Conservation (phyloP, 2,329 filamentous ascomycete species). For the Paecilomyces fulvus region DNA sequence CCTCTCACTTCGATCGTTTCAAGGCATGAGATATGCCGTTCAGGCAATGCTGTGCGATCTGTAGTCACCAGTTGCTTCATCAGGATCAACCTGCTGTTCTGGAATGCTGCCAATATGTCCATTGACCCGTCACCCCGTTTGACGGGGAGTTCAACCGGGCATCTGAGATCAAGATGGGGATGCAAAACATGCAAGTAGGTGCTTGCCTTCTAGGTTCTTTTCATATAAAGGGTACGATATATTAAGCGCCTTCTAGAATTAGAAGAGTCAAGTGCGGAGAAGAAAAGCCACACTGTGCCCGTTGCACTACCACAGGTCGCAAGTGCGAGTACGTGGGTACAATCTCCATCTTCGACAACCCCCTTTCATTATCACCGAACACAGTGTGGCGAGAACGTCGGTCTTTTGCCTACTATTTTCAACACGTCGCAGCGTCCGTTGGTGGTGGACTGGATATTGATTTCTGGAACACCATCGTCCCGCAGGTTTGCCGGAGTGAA, state of each 20-base stretch:
- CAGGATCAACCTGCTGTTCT: too few species aligned
- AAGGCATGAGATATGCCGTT: too few species aligned
- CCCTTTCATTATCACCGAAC: slow-evolving; percentile 14
- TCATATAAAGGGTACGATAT: background rate
- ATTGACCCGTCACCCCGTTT: background rate
- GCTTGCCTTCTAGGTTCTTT: background rate
- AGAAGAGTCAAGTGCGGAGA: slow-evolving; percentile 28
- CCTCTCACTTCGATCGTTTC: too few species aligned
- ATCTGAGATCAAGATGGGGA: slow-evolving; percentile 15
- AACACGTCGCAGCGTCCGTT: slow-evolving; percentile 21
- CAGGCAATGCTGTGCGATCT: too few species aligned
- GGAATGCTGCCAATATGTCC: background rate
- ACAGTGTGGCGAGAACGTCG: slow-evolving; percentile 25
- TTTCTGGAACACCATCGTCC: slow-evolving; percentile 29
- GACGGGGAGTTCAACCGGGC: background rate
- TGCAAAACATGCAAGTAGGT: slow-evolving; percentile 28
- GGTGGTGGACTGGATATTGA: slow-evolving; percentile 25
- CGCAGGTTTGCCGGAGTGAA: slow-evolving; percentile 26
- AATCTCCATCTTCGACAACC: slow-evolving; percentile 2
- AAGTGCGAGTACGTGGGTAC: slow-evolving; percentile 23
- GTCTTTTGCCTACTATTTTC: slow-evolving; percentile 31
- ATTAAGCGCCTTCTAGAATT: slow-evolving; percentile 13
- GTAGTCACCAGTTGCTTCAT: too few species aligned
- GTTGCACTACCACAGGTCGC: slow-evolving; percentile 22
- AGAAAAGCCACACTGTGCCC: slow-evolving; percentile 22